Conservation (phyloP, 805 yeast species). For the Ogataea parapolymorpha region DNA sequence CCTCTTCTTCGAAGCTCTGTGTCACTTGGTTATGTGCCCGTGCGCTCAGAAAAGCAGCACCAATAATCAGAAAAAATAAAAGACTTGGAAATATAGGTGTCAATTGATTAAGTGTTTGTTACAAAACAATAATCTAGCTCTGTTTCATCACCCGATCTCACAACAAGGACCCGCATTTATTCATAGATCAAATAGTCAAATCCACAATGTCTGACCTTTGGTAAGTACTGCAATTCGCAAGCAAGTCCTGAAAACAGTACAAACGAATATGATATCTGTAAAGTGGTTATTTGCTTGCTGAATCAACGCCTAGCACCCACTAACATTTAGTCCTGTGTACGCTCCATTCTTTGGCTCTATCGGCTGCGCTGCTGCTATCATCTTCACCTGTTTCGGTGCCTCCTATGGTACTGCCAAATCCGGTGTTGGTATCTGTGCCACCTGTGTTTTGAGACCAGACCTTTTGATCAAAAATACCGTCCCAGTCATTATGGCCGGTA, state of each 20-base stretch:
- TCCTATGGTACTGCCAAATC: constrained; percentile 99
- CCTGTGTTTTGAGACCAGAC: constrained; percentile 97
- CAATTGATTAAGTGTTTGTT: constrained; percentile 8
- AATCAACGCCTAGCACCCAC: background rate
- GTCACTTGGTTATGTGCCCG: constrained; percentile 6
- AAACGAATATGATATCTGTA: background rate
- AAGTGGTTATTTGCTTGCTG: background rate
- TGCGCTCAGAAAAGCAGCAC: constrained; percentile 10
- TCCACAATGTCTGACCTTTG: constrained; percentile 20
- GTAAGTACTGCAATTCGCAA: constrained; percentile 12
- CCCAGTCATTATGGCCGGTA: constrained; percentile 99
- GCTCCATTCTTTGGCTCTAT: constrained; percentile 98
- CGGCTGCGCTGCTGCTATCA: constrained; percentile 99
- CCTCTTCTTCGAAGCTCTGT: background rate
- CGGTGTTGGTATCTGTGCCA: constrained; percentile 99
- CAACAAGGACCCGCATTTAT: constrained; percentile 1
- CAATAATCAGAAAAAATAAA: constrained; percentile 3
- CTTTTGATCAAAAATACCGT: constrained; percentile 88
- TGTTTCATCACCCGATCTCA: background rate
- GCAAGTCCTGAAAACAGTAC: constrained; percentile 1
- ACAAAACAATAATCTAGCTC: constrained; percentile 2
- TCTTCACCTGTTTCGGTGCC: constrained; percentile 98
- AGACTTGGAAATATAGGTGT: constrained; percentile 10
- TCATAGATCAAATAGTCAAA: constrained; percentile 4
- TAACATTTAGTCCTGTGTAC: constrained; percentile 58